Evolutionary conservation across 768 basidiomycete species (phyloP).

Genomic region (Trametes cinnabarina): DNA sequence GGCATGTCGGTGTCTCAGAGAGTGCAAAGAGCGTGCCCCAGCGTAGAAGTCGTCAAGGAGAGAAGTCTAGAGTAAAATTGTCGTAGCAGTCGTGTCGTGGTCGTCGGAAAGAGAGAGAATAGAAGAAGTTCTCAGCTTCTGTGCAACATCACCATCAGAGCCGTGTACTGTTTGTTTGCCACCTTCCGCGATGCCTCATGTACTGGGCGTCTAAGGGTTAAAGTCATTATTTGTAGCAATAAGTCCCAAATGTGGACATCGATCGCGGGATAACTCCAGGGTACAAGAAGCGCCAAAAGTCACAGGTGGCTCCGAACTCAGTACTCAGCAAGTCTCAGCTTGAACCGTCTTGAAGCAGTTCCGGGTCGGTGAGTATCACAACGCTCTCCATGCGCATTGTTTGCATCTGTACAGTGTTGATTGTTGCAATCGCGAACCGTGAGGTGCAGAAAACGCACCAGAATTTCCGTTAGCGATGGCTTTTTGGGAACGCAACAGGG

Average conservation of each 20-base stretch:
- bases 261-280: no score
- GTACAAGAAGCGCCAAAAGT: no score
- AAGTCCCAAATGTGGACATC: constrained; percentile 1
- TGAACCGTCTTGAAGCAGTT: no score
- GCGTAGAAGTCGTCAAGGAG: constrained; percentile 7
- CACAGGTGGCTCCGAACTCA: no score
- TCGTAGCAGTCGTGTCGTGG: constrained; percentile 23
- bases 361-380: no score
- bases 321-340: no score
- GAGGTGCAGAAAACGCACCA: no score
- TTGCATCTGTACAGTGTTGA: no score
- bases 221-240: neutral
- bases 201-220: constrained; percentile 8
- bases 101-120: constrained; percentile 18
- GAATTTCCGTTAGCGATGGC: no score
- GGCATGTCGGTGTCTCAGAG: constrained; percentile 24
- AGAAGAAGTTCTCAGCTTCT: constrained; percentile 16
- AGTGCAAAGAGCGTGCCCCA: constrained; percentile 2
- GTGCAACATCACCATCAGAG: constrained; percentile 22
- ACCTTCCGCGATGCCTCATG: constrained; percentile 14
- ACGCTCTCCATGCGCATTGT: no score
- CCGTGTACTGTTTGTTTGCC: constrained; percentile 18
- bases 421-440: no score
- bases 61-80: constrained; percentile 2
- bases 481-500: no score